Evolutionary conservation across 1,139 yeast species (phyloP), one percentile per base, ranked within the genome.

Genomic region (Yamadazyma friedrichii): DNA sequence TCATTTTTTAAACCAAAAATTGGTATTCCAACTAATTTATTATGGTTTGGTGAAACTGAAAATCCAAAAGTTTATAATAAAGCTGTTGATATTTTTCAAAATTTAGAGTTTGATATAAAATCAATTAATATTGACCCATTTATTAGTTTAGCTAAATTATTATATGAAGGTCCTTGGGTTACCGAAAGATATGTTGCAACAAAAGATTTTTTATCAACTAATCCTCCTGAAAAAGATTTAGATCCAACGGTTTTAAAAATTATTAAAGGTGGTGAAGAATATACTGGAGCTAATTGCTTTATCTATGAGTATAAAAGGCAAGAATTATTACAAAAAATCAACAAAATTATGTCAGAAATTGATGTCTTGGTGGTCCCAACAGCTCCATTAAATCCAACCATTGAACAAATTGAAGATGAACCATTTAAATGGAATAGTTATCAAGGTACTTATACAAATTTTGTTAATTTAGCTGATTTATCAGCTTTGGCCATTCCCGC

Each of bases 161-260:
- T 93, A 34, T 93, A 93, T 61, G 97, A 91, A 55, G 98, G 98
- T 42, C 88, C 98, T n/a, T 93, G 98, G 98, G 98, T 93, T 9
- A 87, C 95, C 22, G 98, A 93, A 67, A 79, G 98, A 52, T 89
- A 82, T 65, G 80, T 88, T 47, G 96, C 96, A 15, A 78, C 82
- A 31, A 78, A 80, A 52, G 87, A 84, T 31, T 87, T 89, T 56
- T 72, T 87, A 43, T 76, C 72, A n/a, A 68, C 87, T 15, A 76
- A 81, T 52, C 91, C 93, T n/a, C 88, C 93, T 27, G 76, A 67
- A 35, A 70, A 75, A 32, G 69, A 80, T 42, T 70, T 91, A 55
- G 96, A 93, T 61, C 94, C 95, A 35, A 85, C 88, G 8, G 98
- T 91, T n/a, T 62, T 72, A 35, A 62, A 73, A 27, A 88, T 93